A percentile compares a stretch with the other conserved stretches of the same genome.
Conservation (phyloP, 169 alveolate species). For the Eimeria sp. region DNA sequence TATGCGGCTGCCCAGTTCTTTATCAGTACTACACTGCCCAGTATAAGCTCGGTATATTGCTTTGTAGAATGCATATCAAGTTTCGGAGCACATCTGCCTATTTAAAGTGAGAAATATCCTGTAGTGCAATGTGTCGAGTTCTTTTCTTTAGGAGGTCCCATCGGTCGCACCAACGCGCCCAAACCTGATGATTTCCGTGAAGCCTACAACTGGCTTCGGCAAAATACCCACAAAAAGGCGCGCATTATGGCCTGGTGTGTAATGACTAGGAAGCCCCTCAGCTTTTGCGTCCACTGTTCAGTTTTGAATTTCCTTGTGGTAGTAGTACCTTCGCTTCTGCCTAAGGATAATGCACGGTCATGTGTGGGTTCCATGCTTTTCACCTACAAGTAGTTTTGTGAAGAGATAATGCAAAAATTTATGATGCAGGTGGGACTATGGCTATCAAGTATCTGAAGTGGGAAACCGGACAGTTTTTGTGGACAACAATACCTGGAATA, state of each 20-base stretch:
- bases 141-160: constrained; percentile 82
- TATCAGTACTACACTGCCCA: not conserved
- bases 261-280: not conserved
- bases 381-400: no score
- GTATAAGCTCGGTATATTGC: not conserved
- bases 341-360: not conserved
- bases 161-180: constrained; percentile 91
- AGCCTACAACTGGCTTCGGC: constrained; percentile 98
- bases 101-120: not conserved
- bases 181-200: constrained; percentile 99
- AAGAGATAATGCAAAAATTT: not conserved
- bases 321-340: not conserved
- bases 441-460: constrained; percentile 98
- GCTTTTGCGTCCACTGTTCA: not conserved
- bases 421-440: constrained; percentile 98
- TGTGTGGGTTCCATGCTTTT: not conserved
- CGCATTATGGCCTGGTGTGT: constrained; percentile 97
- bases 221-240: constrained; percentile 97
- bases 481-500: constrained; percentile 99
- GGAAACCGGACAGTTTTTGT: constrained; percentile 98
- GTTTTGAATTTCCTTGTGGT: not conserved
- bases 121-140: not conserved
- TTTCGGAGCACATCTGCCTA: not conserved
- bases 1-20: not conserved
- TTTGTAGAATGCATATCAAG: not conserved